These are phyloP conservation scores for Liquidambar formosana DNA, from an alignment of 164 flowering plant species.

Conservation along the genomic window DNA sequence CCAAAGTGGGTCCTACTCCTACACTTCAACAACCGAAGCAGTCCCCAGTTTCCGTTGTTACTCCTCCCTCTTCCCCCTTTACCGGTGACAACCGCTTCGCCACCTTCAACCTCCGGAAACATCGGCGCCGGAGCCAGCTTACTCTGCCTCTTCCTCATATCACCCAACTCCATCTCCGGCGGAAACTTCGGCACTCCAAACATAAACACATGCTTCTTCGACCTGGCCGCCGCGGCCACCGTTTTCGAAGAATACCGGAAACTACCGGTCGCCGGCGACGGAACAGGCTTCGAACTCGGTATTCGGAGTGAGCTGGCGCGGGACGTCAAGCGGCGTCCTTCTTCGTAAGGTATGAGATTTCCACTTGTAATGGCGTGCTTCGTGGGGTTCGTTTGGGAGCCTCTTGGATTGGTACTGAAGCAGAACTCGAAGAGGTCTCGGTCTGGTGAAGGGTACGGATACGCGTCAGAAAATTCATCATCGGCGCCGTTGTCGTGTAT, in stretches of 20 bases:
- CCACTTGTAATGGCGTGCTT: too few relatives aligned
- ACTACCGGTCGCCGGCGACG: background rate
- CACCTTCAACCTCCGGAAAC: background rate
- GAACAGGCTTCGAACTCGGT: background rate
- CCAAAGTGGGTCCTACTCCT: background rate
- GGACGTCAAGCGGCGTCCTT: too few relatives aligned
- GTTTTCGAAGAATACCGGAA: background rate
- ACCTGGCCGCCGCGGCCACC: too few relatives aligned
- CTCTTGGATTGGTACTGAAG: too few relatives aligned
- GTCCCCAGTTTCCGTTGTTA: background rate
- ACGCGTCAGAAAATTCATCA: too few relatives aligned
- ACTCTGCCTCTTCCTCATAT: slow-evolving; percentile 7
- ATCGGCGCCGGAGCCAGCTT: background rate
- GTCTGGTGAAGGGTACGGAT: too few relatives aligned
- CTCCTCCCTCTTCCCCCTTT: background rate
- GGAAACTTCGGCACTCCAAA: slow-evolving; percentile 7
- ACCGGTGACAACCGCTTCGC: background rate
- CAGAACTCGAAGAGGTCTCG: too few relatives aligned
- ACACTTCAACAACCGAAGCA: background rate
- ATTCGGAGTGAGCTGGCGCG: background rate
- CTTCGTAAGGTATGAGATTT: too few relatives aligned
- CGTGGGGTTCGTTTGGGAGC: too few relatives aligned
- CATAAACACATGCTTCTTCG: background rate
- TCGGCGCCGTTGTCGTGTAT: too few relatives aligned
- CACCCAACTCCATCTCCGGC: slow-evolving; percentile 14